Base-by-base conservation (phyloP, 495 filamentous ascomycete genomes). In the Hypoxylon crocopeplum region DNA sequence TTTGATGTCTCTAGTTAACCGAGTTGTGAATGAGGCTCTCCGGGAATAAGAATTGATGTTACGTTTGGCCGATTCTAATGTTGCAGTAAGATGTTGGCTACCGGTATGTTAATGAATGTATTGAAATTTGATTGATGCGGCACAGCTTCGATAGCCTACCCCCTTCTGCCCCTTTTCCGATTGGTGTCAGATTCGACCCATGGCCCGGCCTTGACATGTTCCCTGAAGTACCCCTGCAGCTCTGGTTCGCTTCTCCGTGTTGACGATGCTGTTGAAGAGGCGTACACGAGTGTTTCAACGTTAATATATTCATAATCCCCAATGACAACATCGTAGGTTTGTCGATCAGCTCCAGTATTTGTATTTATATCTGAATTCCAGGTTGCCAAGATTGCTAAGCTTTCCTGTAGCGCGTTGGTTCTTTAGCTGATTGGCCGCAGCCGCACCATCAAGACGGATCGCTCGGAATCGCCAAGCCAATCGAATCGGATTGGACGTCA, bases 391-490 rank as follows among this genome's bases (percentile, higher is more conserved):
- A n/a, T 38, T 38, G 48, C 58, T 50, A 62, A 62, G 58, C 58
- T 62, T 62, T 62, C 33, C 33, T 6, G 42, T 48, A 39, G 53
- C 34, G 48, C 48, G 22, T 47, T 57, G 11, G n/a, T 8, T 5
- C 8, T 34, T 34, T 34, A 25, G 37, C 10, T 52, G 39, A 63
- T 63, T 63, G 59, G 51, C 12, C n/a, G n/a, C n/a, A n/a, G n/a
- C n/a, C n/a, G n/a, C n/a, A n/a, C n/a, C n/a, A n/a, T n/a, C n/a
- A n/a, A n/a, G 41, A 39, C 60, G 60, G 60, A 54, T 64, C 17
- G 13, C 15, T 58, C 60, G 60, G 60, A 47, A 58, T 53, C 42
- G 53, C 60, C 53, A 64, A 58, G 53, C 53, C 53, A 64, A 58
- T 49, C 30, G 36, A 40, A 58, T 44, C 42, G 37, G n/a, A 19